These are phyloP conservation scores for Chenopodium quinoa DNA, from an alignment of 148 eudicot genomes.

Conservation along the genomic window DNA sequence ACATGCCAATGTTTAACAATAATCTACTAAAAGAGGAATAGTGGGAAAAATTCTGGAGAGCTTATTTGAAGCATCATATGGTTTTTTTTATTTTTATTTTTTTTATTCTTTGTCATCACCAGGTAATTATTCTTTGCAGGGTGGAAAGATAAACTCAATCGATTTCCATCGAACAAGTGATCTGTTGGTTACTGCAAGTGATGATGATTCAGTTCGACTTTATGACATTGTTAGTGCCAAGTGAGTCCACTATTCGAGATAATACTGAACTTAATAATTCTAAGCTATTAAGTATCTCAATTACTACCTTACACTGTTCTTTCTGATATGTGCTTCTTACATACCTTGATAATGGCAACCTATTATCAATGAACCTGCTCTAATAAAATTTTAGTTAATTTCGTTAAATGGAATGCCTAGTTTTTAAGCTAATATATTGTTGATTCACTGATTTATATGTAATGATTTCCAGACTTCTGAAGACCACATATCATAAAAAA, in stretches of 20 bases:
- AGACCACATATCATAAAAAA: conserved; percentile 90
- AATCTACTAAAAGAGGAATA: background rate
- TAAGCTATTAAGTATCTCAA: background rate
- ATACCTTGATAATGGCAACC: background rate
- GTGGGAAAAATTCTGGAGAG: background rate
- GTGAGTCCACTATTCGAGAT: conserved; percentile 41
- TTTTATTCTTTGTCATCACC: background rate
- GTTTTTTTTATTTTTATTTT: background rate
- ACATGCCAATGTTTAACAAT: background rate
- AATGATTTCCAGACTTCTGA: conserved; percentile 62
- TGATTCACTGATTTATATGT: background rate
- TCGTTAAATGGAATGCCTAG: background rate
- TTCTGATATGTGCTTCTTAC: background rate
- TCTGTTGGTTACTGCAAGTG: conserved; percentile 79
- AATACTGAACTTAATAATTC: background rate
- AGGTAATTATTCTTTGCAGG: conserved; percentile 40
- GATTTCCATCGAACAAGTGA: conserved; percentile 93
- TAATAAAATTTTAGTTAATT: background rate
- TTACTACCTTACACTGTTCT: background rate
- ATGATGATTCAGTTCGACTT: conserved; percentile 90
- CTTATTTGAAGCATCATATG: background rate
- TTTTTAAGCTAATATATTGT: background rate
- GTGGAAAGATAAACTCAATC: conserved; percentile 79
- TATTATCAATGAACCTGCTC: background rate
- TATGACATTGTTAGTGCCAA: conserved; percentile 85